Conservation (phyloP, 2,329 filamentous ascomycete genomes). For the Fusarium sp. region DNA sequence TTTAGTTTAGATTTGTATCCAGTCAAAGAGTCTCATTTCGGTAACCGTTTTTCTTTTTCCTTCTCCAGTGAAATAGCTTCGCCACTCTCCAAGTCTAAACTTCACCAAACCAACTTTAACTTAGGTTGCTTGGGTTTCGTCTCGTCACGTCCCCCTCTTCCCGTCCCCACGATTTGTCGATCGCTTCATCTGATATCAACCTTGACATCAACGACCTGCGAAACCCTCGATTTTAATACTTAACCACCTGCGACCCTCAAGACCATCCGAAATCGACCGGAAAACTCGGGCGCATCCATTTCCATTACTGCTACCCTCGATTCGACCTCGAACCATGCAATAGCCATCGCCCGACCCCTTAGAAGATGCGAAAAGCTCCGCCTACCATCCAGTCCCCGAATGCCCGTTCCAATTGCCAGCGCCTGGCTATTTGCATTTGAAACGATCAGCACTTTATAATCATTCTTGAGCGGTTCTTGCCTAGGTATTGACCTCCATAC, state of each 20-base stretch:
- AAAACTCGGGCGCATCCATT: slow-evolving; percentile 8
- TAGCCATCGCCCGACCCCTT: slow-evolving; percentile 36
- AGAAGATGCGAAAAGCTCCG: slow-evolving; percentile 46
- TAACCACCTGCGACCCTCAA: background rate
- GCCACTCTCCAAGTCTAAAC: slow-evolving; percentile 4
- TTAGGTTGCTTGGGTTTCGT: slow-evolving; percentile 1
- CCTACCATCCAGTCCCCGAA: slow-evolving; percentile 33
- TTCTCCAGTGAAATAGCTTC: background rate
- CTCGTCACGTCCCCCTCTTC: slow-evolving; percentile 11
- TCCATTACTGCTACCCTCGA: background rate
- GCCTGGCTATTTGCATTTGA: slow-evolving; percentile 35
- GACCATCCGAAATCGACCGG: background rate
- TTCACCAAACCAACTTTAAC: slow-evolving; percentile 28
- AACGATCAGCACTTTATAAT: slow-evolving; percentile 24
- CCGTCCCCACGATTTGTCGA: slow-evolving; percentile 36
- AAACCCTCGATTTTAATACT: background rate
- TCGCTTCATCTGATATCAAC: slow-evolving; percentile 13
- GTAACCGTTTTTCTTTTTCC: background rate
- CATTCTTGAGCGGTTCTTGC: background rate
- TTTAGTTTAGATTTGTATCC: background rate
- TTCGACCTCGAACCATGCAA: slow-evolving; percentile 40
- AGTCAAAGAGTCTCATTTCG: slow-evolving; percentile 8
- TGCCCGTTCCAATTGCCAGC: slow-evolving; percentile 31
- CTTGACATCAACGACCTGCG: slow-evolving; percentile 8
- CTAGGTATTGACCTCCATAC: slow-evolving; percentile 3